Conservation (phyloP, 2,329 filamentous ascomycete species). For the Botrytis porri region DNA sequence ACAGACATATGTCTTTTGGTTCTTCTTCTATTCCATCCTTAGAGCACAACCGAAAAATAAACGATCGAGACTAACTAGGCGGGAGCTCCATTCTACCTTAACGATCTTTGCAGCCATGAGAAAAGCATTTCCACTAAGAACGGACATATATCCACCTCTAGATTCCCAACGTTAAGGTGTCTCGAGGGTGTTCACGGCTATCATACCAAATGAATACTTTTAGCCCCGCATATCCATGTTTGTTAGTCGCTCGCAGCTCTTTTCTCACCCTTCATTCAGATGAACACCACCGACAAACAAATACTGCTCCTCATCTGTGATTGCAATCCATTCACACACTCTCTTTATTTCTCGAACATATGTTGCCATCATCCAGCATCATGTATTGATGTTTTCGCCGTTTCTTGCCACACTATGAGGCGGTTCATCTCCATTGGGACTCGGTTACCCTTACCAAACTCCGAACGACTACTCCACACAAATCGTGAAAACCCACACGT, state of each 20-base stretch:
- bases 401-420: background rate
- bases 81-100: background rate
- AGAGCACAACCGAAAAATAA: background rate
- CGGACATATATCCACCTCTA: constrained; percentile 1
- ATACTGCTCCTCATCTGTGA: background rate
- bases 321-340: background rate
- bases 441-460: background rate
- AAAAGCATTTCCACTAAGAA: background rate
- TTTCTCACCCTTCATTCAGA: background rate
- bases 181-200: background rate
- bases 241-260: background rate
- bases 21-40: background rate
- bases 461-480: constrained; percentile 1
- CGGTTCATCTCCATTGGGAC: background rate
- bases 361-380: too few relatives aligned
- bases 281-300: background rate
- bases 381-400: background rate
- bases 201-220: background rate
- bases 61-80: background rate
- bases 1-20: background rate
- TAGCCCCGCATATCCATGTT: constrained; percentile 2
- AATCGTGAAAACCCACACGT: background rate
- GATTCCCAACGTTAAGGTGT: background rate
- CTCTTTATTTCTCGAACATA: background rate
- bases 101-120: background rate